Conservation (phyloP, 2,329 filamentous ascomycete genomes). For the Fusarium sp. region DNA sequence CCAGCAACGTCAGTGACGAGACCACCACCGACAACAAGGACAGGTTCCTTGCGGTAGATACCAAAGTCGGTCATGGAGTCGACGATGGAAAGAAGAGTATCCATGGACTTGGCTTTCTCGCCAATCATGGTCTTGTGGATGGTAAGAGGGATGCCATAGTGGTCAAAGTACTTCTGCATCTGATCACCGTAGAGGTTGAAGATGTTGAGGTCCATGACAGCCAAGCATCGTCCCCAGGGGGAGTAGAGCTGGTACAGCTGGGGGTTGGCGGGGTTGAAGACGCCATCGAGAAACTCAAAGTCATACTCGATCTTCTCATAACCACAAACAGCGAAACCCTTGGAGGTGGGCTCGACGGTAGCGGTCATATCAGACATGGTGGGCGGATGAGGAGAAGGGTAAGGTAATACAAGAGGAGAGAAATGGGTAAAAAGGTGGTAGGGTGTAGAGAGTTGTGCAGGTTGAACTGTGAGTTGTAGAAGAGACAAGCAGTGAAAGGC, state of each 20-base stretch:
- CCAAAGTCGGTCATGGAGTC: conserved; percentile 81
- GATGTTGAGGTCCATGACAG: conserved; percentile 78
- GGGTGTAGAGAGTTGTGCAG: conserved; percentile 19
- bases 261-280: conserved; percentile 70
- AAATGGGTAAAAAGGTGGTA: neutral
- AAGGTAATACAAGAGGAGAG: conserved; percentile 1
- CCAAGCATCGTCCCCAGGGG: conserved; percentile 72
- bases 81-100: conserved; percentile 75
- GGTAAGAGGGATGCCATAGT: conserved; percentile 70
- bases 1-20: conserved; percentile 80
- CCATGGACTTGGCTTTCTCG: conserved; percentile 79
- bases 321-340: conserved; percentile 76
- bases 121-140: conserved; percentile 80
- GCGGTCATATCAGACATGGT: conserved; percentile 78
- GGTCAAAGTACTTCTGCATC: conserved; percentile 75
- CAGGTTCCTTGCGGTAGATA: conserved; percentile 75
- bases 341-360: conserved; percentile 70
- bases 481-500: neutral
- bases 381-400: conserved; percentile 3
- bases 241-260: conserved; percentile 74
- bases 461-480: neutral
- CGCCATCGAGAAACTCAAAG: conserved; percentile 77
- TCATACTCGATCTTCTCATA: conserved; percentile 83
- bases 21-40: conserved; percentile 74
- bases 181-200: conserved; percentile 73